phyloP scores from a whole-genome alignment of 2,329 filamentous ascomycete genomes.

The Fusarium siculi region DNA sequence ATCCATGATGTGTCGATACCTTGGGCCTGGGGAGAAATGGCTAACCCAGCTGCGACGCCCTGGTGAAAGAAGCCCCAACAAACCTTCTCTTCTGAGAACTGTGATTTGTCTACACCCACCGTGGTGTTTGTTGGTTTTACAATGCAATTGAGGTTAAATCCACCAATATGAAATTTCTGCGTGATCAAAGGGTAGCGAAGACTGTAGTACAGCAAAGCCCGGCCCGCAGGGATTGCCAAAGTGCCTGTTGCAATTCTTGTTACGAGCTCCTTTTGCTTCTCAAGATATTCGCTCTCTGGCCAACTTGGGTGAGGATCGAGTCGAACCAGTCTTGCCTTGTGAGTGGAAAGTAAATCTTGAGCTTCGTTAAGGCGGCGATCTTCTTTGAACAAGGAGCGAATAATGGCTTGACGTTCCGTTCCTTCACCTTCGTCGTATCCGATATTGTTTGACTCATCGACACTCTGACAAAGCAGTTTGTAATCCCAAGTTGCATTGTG shows the following conservation, averaged over 20 bases:
- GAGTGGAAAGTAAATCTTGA: conserved; percentile 84
- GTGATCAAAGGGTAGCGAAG: conserved; percentile 89
- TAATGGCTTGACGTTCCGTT: conserved; percentile 83
- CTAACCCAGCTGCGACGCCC: conserved; percentile 90
- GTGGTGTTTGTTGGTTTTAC: conserved; percentile 94
- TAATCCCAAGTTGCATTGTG: conserved; percentile 79
- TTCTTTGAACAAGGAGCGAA: conserved; percentile 88
- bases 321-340: conserved; percentile 81
- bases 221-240: conserved; percentile 86
- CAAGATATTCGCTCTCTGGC: conserved; percentile 87
- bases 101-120: conserved; percentile 87
- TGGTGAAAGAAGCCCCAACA: conserved; percentile 99
- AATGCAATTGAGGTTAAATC: conserved; percentile 90
- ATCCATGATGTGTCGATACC: conserved; percentile 99
- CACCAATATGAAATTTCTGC: conserved; percentile 88
- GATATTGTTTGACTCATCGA: conserved; percentile 68
- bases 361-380: conserved; percentile 92
- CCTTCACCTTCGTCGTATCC: conserved; percentile 83
- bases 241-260: conserved; percentile 88
- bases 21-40: conserved; percentile 88
- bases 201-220: conserved; percentile 88
- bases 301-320: conserved; percentile 79
- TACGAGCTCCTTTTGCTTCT: conserved; percentile 91
- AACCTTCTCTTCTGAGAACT: conserved; percentile 95
- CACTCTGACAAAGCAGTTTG: conserved; percentile 77